Base-by-base conservation (phyloP, 805 yeast genomes). In the Wickerhamiella musiphila region DNA sequence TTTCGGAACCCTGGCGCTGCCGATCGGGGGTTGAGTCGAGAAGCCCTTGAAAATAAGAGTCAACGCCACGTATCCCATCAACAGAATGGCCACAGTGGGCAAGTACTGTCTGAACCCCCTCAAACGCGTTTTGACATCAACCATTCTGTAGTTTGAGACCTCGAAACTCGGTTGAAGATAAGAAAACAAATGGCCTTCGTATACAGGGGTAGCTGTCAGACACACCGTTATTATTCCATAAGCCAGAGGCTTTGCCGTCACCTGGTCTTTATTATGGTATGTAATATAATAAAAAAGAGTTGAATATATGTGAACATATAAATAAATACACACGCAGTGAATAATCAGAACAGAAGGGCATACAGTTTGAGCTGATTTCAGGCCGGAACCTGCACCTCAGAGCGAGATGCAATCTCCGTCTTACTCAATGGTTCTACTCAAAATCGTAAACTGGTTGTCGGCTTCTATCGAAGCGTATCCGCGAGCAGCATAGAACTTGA, bases 1-100 rank as follows among this genome's bases (percentile, higher is more conserved):
- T 29, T 40, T 34, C 13, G 47, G 48, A 22, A 39, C 45, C 34
- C 42, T 38, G n/a, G 45, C 48, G 5, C 35, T 24, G 13, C 48
- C 46, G 9, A 31, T 36, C 14, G 35, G 33, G 18, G 35, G 41
- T 18, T 43, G 40, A 11, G 42, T 18, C 18, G 33, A 23, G 21
- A 42, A 31, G 22, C 40, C 35, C 24, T 35, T 12, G 32, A 31
- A 37, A 15, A 43, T 38, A n/a, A 33, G 18, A 23, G 35, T 20
- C 22, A 43, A 36, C 6, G 28, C 28, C 6, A 34, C 20, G 31
- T 39, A 32, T 2, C 29, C 33, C 4, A 31, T 7, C 8, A 37
- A 17, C 17, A 42, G 21, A 9, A 32, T 28, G 11, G 17, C 18
- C 10, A 26, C 21, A 12, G 30, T 28, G 5, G 30, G 18, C 19